Base-by-base conservation (phyloP, 2,329 filamentous ascomycete genomes). In the Aspergillus persii region DNA sequence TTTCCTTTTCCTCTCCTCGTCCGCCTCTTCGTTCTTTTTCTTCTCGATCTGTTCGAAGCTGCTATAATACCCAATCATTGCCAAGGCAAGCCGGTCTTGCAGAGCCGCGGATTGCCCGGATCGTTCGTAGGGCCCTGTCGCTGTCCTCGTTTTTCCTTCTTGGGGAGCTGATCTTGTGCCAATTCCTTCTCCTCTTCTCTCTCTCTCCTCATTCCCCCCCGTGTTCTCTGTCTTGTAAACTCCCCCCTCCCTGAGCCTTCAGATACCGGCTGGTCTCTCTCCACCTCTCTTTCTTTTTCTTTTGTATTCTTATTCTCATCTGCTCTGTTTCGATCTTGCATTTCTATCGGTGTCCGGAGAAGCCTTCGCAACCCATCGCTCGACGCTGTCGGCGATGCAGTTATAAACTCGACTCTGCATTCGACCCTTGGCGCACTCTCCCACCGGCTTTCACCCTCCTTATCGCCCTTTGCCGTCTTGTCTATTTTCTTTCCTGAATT, bases 21-120 rank as follows among this genome's bases (percentile, higher is more conserved):
- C 18, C 18, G 2, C 18, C 18, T 23, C 18, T 26, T 5, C 18
- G 8, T 26, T 27, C 23, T 26, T 8, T 26, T 49, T 53, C 18
- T 52, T 52, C 49, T 29, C 29, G 5, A 15, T 52, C 36, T 52
- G 36, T 39, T 23, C 36, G 36, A 39, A 48, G n/a, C 8, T 15
- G 12, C 36, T 11, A 39, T 29, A 23, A 23, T 23, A 23, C 18
- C 18, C 18, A 23, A 23, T 23, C 18, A 23, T 23, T 23, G 12
- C 26, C 39, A 29, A 31, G 41, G 39, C 41, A 23, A 23, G 52
- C 12, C 33, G 27, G 23, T 12, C 31, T 33, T 11, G 46, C 15
- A 53, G 26, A 46, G 31, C 36, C 30, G 30, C 54, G 55, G 55
- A 57, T 53, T 52, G 55, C 36, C 55, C 55, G 55, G 55, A 48